These are phyloP conservation scores for Salvia hispanica DNA, from an alignment of 257 asterid species.

Conservation along the genomic window DNA sequence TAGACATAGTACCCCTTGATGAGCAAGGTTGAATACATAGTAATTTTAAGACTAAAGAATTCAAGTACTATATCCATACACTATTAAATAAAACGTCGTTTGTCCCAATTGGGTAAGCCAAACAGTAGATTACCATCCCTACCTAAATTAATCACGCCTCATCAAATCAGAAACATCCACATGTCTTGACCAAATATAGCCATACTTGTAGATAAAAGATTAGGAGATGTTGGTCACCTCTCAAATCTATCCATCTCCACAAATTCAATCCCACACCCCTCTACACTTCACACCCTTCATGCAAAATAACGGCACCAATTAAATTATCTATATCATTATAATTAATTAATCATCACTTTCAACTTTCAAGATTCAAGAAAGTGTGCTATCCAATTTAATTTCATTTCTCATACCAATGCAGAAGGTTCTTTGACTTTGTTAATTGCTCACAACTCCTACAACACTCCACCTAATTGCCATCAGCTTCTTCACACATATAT, in stretches of 20 bases:
- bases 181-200: constrained; percentile 21
- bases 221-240: constrained; percentile 60
- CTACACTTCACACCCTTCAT: neutral
- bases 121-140: constrained; percentile 48
- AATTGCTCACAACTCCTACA: constrained; percentile 29
- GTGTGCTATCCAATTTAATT: neutral
- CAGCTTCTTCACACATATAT: constrained; percentile 3
- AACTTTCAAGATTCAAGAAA: neutral
- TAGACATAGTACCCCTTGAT: too few relatives aligned
- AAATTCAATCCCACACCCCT: constrained; percentile 18
- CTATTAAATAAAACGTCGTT: constrained; percentile 1
- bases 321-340: too few relatives aligned
- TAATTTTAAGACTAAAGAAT: constrained; percentile 1
- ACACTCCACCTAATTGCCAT: constrained; percentile 45
- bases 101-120: neutral
- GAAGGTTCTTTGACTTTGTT: constrained; percentile 21
- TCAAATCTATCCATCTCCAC: constrained; percentile 41
- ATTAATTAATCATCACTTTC: constrained; percentile 10
- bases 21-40: neutral
- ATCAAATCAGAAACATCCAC: constrained; percentile 31
- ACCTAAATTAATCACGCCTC: constrained; percentile 35
- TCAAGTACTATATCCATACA: neutral
- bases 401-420: constrained; percentile 12
- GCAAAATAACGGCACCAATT: constrained; percentile 3
- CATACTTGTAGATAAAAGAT: constrained; percentile 56